Evolutionary conservation across 2,329 filamentous ascomycete genomes (phyloP), one percentile per base, ranked within the genome.

Genomic region (Calonectria hawksworthii): DNA sequence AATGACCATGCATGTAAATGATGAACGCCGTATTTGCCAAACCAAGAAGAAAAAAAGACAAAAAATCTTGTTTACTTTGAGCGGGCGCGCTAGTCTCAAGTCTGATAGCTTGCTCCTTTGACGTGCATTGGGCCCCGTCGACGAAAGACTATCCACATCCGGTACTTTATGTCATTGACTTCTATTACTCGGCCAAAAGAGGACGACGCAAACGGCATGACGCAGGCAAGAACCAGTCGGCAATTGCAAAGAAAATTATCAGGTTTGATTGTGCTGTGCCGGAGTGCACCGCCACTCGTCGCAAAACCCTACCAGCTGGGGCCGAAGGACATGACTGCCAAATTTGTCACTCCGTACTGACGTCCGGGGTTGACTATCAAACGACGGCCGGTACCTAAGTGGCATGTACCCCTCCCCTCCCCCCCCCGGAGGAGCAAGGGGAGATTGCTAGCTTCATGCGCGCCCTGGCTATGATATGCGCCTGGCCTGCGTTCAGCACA

Each of bases 371-470:
- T 65, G 59, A 65, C 44, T 56, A 63, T 63, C 56, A 63, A 63
- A 63, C 59, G 41, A 44, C 51, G 23, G 41, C 26, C 11, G 72
- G 66, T 74, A 74, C 72, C 67, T 74, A 61, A 51, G 41, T 52
- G 38, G 26, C 32, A 67, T 61, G 72, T 74, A 74, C 67, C 61
- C 41, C 18, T 50, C 32, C 51, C 41, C 52, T 21, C 11, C 44
- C 54, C n/a, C n/a, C 28, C 38, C 66, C 23, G 50, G 23, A 54
- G 59, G 47, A 69, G 50, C 59, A 32, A 65, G 61, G 67, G 67
- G 72, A 74, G 72, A 61, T 70, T 70, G 66, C 71, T 73, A 73
- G 71, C 71, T 73, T 73, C 59, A 73, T 70, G 71, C 71, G 66
- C 41, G 56, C 71, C 44, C 36, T 44, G 18, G 36, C 28, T 23